Conservation (phyloP, 352 stramenopile genomes). For the Bremia lactucae region DNA sequence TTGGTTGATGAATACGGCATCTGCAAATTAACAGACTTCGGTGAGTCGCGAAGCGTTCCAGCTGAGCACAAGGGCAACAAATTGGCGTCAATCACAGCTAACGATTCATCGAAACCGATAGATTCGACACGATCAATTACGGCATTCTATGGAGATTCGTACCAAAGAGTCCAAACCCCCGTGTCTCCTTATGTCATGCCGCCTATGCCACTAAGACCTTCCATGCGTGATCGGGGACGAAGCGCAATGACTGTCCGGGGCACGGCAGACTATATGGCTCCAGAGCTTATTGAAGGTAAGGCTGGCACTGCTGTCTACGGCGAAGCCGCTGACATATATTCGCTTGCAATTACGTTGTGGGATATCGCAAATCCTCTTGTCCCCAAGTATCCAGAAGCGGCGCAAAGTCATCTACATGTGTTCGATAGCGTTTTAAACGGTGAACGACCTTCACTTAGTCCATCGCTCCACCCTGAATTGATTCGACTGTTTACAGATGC, state of each 20-base stretch:
- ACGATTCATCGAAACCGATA: too few species aligned
- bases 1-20: conserved; percentile 29
- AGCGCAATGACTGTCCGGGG: conserved; percentile 46
- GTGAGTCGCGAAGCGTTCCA: conserved; percentile 36
- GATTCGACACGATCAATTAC: too few species aligned
- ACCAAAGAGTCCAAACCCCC: too few species aligned
- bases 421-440: conserved; percentile 41
- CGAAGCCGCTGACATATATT: conserved; percentile 62
- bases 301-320: conserved; percentile 36
- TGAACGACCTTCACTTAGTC: conserved; percentile 18
- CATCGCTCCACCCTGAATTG: conserved; percentile 23
- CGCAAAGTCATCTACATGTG: conserved; percentile 43
- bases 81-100: conserved; percentile 14
- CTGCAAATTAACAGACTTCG: conserved; percentile 45
- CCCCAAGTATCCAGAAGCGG: conserved; percentile 36
- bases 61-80: conserved; percentile 23
- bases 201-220: conserved; percentile 7
- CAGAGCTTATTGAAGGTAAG: conserved; percentile 54
- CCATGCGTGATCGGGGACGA: conserved; percentile 1
- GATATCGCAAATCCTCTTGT: conserved; percentile 40
- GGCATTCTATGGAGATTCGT: too few species aligned
- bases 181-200: too few species aligned
- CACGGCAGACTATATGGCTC: conserved; percentile 68
- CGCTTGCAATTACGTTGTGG: conserved; percentile 63
- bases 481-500: conserved; percentile 24